Base-by-base conservation (phyloP, 495 filamentous ascomycete species). In the Aspergillus homomorphus region DNA sequence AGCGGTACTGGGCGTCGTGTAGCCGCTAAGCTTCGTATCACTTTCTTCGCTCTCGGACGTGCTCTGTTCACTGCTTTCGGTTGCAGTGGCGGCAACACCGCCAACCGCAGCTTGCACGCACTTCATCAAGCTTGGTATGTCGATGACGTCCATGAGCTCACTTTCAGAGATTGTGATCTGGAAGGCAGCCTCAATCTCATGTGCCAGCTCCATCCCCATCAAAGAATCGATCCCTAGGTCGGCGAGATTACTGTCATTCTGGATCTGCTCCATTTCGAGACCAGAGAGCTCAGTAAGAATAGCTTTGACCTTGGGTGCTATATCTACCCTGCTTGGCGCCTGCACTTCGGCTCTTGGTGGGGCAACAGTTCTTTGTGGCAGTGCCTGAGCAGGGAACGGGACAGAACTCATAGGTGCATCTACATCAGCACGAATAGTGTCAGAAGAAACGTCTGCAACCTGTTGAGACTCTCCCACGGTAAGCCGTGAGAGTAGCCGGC, bases 221-320 rank as follows among this genome's bases (percentile, higher is more conserved):
- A 84, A 64, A 0, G 80, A 84, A 48, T 84, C 82, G 15, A 84
- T 79, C 0, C 82, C 80, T 7, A 83, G n/a, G 4, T 82, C 75
- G 3, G 70, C 72, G 16, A 83, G 66, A 2, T 70, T 62, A 0
- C 57, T 59, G 19, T 73, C 65, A 23, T 56, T 33, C 6, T 62
- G 54, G 15, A 84, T 77, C 33, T 80, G 74, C 0, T 64, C 49
- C 0, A 60, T 26, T 22, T 80, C 75, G 0, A 81, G 46, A 0
- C 79, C 78, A 19, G 73, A 73, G 1, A 81, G n/a, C 12, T 62
- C 41, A 6, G 59, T 48, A 3, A 61, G 8, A 5, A 60, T 24
- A 30, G 49, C 28, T n/a, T 45, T 44, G 14, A 60, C 57, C 6
- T 54, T 22, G 21, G 5, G 23, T 50, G 9, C 15, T 28, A 22